Base-by-base conservation (phyloP, 2,329 filamentous ascomycete species). In the Neofusicoccum laricinum region DNA sequence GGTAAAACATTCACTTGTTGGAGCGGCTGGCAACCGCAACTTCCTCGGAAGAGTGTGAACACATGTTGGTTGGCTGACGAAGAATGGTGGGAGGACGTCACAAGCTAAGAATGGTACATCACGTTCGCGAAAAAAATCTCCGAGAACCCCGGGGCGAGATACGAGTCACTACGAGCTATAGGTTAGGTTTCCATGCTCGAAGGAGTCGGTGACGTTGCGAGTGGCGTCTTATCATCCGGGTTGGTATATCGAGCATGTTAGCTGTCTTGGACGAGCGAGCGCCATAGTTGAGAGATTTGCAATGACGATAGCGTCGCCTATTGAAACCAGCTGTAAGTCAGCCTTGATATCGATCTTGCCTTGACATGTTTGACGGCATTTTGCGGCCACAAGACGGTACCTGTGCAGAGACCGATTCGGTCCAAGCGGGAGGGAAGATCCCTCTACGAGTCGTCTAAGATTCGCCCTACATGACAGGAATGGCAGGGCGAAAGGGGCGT, bases 301-400 rank as follows among this genome's bases (percentile, higher is more conserved):
- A 40, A 46, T 59, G 55, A 36, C 55, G 30, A 59, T 45, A 40
- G 55, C 11, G 55, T 59, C 55, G 55, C 41, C 40, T 59, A 17
- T 32, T 59, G 55, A 59, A 59, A 59, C 55, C 55, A 59, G 40
- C 55, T 46, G 55, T 25, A 45, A 59, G 55, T 59, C 41, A 59
- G 55, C 46, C 34, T 59, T 41, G 41, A 59, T 59, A 46, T 59
- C 55, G 55, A 40, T 46, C 55, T 46, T 59, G 55, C 55, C 19
- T 14, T 46, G 55, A 59, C 25, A 40, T 59, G 12, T 15, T 46
- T 36, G 55, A 17, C 34, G 55, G 55, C 55, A 59, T 46, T 46
- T 45, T 8, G 15, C 55, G 41, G 55, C 55, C 55, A 36, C 55
- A 45, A 19, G 21, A 59, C 30, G 40, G 41, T 59, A 59, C 55